Conservation (phyloP, 441 rosid genomes). For the Bruguiera hainesii region DNA sequence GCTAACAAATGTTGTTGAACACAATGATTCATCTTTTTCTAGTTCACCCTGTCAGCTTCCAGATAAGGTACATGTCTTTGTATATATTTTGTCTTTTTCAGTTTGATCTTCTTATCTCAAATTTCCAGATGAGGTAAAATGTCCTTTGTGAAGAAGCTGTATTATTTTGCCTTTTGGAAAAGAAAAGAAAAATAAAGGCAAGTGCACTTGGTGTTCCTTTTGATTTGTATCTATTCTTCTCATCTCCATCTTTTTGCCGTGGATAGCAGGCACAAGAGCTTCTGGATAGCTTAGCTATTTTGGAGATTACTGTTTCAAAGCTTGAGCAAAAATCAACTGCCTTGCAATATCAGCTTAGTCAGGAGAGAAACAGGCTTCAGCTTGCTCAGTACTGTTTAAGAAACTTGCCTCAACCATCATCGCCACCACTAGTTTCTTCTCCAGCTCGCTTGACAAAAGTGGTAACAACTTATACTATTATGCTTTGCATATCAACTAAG, state of each 20-base stretch:
- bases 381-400: slow-evolving; percentile 56
- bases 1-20: slow-evolving; percentile 64
- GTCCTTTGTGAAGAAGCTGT: too few relatives aligned
- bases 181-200: too few relatives aligned
- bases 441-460: slow-evolving; percentile 32
- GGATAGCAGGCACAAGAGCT: slow-evolving; percentile 70
- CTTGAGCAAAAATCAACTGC: slow-evolving; percentile 75
- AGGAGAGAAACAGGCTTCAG: slow-evolving; percentile 80
- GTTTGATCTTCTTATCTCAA: background rate
- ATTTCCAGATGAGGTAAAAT: background rate
- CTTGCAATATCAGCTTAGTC: slow-evolving; percentile 70
- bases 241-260: slow-evolving; percentile 14
- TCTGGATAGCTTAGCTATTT: slow-evolving; percentile 63
- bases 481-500: slow-evolving; percentile 2
- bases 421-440: slow-evolving; percentile 30
- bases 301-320: slow-evolving; percentile 71
- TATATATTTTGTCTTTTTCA: background rate
- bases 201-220: slow-evolving; percentile 6
- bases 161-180: too few relatives aligned
- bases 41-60: slow-evolving; percentile 66
- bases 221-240: slow-evolving; percentile 18
- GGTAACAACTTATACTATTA: slow-evolving; percentile 29
- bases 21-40: slow-evolving; percentile 43
- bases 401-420: slow-evolving; percentile 38
- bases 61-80: slow-evolving; percentile 45